Evolutionary conservation across 2,329 filamentous ascomycete genomes (phyloP).

Genomic region (Fusarium sublunatum): DNA sequence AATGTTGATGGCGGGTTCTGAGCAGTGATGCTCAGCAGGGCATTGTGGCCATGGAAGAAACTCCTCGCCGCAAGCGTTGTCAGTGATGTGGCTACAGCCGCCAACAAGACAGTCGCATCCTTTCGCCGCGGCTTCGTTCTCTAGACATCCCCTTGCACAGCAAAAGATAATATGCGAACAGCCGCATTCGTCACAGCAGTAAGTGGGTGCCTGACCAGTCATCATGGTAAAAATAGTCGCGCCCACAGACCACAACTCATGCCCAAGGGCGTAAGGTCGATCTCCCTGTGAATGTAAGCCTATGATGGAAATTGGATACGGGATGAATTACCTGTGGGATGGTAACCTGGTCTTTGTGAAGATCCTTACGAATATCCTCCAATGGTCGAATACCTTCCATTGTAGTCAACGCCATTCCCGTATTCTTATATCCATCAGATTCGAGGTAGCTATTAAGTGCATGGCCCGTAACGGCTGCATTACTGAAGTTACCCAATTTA

Average conservation of each 20-base stretch:
- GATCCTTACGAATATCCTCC: slow-evolving; percentile 3
- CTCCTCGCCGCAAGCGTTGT: slow-evolving; percentile 20
- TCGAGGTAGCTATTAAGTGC: slow-evolving; percentile 1
- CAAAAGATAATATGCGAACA: slow-evolving; percentile 50
- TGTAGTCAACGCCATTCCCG: slow-evolving; percentile 23
- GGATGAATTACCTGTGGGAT: slow-evolving; percentile 20
- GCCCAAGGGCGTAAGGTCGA: slow-evolving; percentile 51
- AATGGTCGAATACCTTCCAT: slow-evolving; percentile 30
- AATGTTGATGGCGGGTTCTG: slow-evolving; percentile 46
- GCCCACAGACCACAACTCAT: slow-evolving; percentile 55
- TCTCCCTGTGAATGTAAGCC: slow-evolving; percentile 39
- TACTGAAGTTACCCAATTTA: slow-evolving; percentile 63
- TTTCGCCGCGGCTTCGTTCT: slow-evolving; percentile 23
- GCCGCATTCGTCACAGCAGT: slow-evolving; percentile 32
- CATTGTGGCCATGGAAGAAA: slow-evolving; percentile 20
- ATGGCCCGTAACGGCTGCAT: slow-evolving; percentile 56
- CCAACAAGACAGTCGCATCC: slow-evolving; percentile 41
- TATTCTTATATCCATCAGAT: background rate
- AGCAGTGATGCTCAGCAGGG: slow-evolving; percentile 36
- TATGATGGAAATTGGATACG: background rate
- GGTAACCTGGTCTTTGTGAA: slow-evolving; percentile 10
- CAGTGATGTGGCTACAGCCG: slow-evolving; percentile 35
- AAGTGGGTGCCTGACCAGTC: slow-evolving; percentile 42
- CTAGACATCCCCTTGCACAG: slow-evolving; percentile 43
- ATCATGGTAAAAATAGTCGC: slow-evolving; percentile 57